Evolutionary conservation across 2,329 filamentous ascomycete genomes (phyloP), one percentile per base, ranked within the genome.

Genomic region (Cordyceps fumosorosea): DNA sequence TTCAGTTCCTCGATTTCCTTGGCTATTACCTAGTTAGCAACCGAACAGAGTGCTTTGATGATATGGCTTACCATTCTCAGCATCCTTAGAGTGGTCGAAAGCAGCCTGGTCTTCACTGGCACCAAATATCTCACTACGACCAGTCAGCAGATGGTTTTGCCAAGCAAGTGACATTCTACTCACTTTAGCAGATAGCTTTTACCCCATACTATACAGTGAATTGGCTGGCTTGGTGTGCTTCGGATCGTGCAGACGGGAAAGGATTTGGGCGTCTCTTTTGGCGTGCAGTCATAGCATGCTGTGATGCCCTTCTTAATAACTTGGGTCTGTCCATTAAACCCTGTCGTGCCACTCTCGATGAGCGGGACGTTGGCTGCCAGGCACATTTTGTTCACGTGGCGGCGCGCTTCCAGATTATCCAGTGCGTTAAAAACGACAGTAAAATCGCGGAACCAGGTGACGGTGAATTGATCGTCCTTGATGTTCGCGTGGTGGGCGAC

Each of bases 131-230:
- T 99, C 95, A 67, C 73, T 75, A 22, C 2, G 42, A 5, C 5
- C 22, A 56, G 50, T 56, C 14, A 56, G 53, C 37, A 40, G 37
- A n/a, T 8, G 18, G 3, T 14, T 8, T 22, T n/a, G 12, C 20
- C 3, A 12, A 22, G 12, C 3, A n/a, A 34, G 26, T 22, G 24
- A 45, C 3, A 24, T 8, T 29, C 8, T n/a, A 26, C 81, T 26
- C 69, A 78, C 75, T 91, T 95, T 64, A 99, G 84, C 10, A 99
- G 82, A 73, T 98, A 99, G 73, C 92, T 96, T 77, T 98, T 99
- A 22, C 85, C 93, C 95, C 95, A 99, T 2, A 99, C 93, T 65
- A 99, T 99, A 77, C 95, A 98, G 76, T 99, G 95, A 50, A 99
- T 98, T 0, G 93, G 91, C 70, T 98, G 93, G 66, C 90, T 96